phyloP scores from a whole-genome alignment of 192 early-diverging fungal genomes.

The Haplosporangium gracile region DNA sequence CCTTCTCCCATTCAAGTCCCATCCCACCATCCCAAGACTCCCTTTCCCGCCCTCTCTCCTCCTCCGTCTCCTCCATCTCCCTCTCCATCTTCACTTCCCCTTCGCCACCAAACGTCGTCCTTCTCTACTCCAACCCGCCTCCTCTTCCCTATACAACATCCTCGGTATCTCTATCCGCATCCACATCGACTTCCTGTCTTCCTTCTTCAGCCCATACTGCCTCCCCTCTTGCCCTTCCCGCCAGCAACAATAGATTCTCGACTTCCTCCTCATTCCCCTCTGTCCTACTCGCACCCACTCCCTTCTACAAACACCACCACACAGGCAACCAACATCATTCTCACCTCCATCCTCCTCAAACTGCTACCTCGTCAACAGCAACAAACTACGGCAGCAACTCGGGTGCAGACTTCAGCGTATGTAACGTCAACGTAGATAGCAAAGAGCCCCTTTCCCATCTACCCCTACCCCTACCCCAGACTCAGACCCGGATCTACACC shows the following conservation, averaged over 20 bases:
- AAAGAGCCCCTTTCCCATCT: background rate
- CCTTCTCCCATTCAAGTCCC: background rate
- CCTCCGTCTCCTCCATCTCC: slow-evolving; percentile 4
- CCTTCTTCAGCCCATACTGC: background rate
- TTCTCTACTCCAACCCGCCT: background rate
- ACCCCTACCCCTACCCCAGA: background rate
- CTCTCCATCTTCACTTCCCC: background rate
- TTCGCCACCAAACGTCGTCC: background rate
- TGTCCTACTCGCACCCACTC: background rate
- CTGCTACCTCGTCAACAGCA: background rate
- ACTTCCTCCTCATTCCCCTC: background rate
- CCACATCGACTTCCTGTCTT: background rate
- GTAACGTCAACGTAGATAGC: slow-evolving; percentile 1
- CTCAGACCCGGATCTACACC: background rate
- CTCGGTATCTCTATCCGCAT: slow-evolving; percentile 2
- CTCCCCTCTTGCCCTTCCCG: background rate
- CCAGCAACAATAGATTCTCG: background rate
- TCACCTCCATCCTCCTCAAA: slow-evolving; percentile 9
- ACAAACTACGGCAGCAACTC: background rate
- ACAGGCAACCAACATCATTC: background rate
- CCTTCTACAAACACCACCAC: background rate
- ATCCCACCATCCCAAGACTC: background rate
- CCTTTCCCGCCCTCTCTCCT: slow-evolving; percentile 1
- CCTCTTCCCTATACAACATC: background rate
- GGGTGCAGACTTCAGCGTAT: background rate